Base-by-base conservation (phyloP, 768 basidiomycete genomes). In the Psilocybe azurescens region DNA sequence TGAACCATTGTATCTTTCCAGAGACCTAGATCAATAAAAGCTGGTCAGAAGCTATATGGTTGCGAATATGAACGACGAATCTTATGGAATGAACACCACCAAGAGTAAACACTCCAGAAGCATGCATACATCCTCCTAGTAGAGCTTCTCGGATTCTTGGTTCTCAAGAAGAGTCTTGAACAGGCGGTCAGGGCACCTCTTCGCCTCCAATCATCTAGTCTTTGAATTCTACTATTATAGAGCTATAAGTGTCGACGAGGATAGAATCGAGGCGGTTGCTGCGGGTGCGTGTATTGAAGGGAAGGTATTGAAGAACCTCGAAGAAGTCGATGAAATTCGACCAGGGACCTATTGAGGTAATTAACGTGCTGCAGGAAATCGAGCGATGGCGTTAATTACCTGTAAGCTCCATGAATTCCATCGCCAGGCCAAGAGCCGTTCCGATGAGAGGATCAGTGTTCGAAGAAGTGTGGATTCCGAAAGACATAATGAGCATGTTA, bases 261-360 rank as follows among this genome's bases (percentile, higher is more conserved):
- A 69, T 74, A 10, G 72, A 53, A 55, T 81, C 78, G 4, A 84
- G 77, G 36, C 72, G 74, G 20, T 67, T 67, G 1, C 72, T 81
- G 8, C 83, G 75, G 1, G 71, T 63, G 3, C 65, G 70, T 70
- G 75, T 80, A 11, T 58, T 56, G 13, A 71, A 78, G 2, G 80
- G 81, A 2, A 83, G 52, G 59, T 70, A 67, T 52, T 82, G 83
- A n/a, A 83, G 74, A 8, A 75, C 62, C 24, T 73, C 71, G 11
- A 83, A 59, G 60, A 82, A 84, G 66, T 84, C 83, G 33, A 79
- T 73, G 3, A 75, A 58, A 61, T 83, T 83, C 5, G 81, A 79
- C 56, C 74, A 69, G 1, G 82, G 80, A 13, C 81, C 81, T 65
- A 75, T 73, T 44, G 66, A 63, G 74, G 75, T 71, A 72, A 53